Base-by-base conservation (phyloP, 345 rosid genomes). In the Gynandropsis gynandra region DNA sequence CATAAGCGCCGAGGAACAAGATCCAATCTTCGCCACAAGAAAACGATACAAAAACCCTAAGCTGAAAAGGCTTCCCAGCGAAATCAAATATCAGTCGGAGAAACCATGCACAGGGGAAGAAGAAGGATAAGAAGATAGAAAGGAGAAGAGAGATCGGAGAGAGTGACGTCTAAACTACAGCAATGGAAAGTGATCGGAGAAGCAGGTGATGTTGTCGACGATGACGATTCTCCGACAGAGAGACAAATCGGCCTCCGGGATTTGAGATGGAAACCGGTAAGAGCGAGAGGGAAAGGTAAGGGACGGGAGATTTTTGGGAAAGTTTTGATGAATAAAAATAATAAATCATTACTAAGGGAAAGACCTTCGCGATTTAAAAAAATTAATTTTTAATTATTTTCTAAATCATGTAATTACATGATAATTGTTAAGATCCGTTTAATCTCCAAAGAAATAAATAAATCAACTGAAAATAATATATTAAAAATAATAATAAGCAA, bases 161-260 rank as follows among this genome's bases (percentile, higher is more conserved):
- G 41, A 50, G 42, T 17, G 43, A 54, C 20, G 29, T 24, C 16
- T 39, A 36, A 54, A 42, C 20, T 42, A 40, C 61, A 63, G 40
- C 49, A 17, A 64, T 1, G 55, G 19, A 27, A 49, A 56, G n/a
- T n/a, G 31, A 11, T 39, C 39, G 20, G 57, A 52, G 55, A 45
- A 24, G 61, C 52, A 58, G 13, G 38, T 14, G 52, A 56, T 19
- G 63, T 50, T 5, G 29, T 2, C 29, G 29, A 24, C 49, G 70
- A 58, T 52, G 70, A 59, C 47, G 61, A 65, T 65, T 53, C 64
- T 53, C 61, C 70, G 65, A 65, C 70, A 65, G 45, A 59, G 65
- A 24, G 29, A 58, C 63, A 64, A 57, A 27, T 56, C 55, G 47
- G 54, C 16, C 47, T 50, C 56, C 64, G 60, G 50, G 64, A 58